Evolutionary conservation across 2,329 filamentous ascomycete species (phyloP), one percentile per base, ranked within the genome.

Genomic region (Ascocoryne sarcoides): DNA sequence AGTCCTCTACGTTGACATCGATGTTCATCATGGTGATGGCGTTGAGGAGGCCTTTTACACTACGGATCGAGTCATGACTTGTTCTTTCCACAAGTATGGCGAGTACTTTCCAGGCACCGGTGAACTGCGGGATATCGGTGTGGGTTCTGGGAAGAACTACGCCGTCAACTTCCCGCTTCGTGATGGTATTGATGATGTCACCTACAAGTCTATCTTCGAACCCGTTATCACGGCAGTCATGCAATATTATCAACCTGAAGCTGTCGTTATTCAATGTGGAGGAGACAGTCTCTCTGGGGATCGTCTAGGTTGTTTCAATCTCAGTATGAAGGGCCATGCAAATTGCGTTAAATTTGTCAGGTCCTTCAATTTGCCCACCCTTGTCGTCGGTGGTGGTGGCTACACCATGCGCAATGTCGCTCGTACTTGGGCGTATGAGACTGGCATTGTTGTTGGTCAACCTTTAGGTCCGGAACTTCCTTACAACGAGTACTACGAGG

Each of bases 331-430:
- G 54, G 90, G 90, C 3, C 92, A 98, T 61, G 89, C 90, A 51
- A 88, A 88, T 62, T 98, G 92, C 60, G 87, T 96, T 51, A 82
- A 82, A 50, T 96, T 83, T 54, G 86, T 94, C 51, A 95, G 95
- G 65, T 81, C 76, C 47, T 89, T 90, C 60, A 75, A 78, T 20
- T 70, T 92, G 8, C 92, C 92, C 0, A 81, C 93, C 2, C 73
- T 98, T n/a, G 83, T 98, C 15, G 78, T 98, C 14, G 92, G 92
- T 21, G 92, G 92, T 12, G 92, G 92, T 48, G 92, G 92, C 35
- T 98, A 98, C 65, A 98, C 92, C 1, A 93, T 94, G 63, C 82
- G 92, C 48, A 98, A 98, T 51, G 92, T 98, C 9, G 90, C 92
- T 14, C 84, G 92, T 36, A 92, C 90, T 4, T 98, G 92, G 92